Base-by-base conservation (phyloP, 805 yeast species). In the Zygosaccharomyces siamensis region DNA sequence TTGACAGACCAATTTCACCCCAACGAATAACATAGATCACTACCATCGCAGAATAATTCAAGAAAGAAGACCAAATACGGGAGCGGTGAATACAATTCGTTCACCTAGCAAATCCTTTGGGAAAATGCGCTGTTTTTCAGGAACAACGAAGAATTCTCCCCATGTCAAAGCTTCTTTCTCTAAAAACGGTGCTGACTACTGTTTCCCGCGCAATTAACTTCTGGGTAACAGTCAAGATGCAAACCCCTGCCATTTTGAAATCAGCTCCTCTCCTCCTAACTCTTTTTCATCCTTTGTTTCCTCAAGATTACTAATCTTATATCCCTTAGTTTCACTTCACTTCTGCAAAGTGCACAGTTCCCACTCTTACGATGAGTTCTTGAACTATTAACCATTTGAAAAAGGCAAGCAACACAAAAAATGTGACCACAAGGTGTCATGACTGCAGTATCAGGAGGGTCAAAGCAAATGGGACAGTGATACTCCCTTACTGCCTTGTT, bases 351-450 rank as follows among this genome's bases (percentile, higher is more conserved):
- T 7, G 77, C 70, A 58, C 79, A 74, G 8, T 68, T 69, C 0
- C 76, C 77, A 40, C 58, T 56, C 11, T 49, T 54, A 40, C 61
- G 61, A 20, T 58, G 64, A 36, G 59, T 65, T 57, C 69, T 74
- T 33, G 79, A 79, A 56, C 70, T 72, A 10, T 77, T 75, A 30
- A 77, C 73, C 61, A 75, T 75, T 51, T 70, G 67, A 51, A 75
- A 79, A 4, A 77, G 66, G 58, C 84, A 80, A 24, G 73, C 74
- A 5, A 73, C 68, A 56, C 85, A 80, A 55, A 74, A 79, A 2
- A 76, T 65, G 59, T 80, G 85, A 0, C 85, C 85, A 63, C 85
- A 80, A 0, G 77, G 75, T 3, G 79, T 69, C 14, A 75, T 74
- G 27, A 73, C 70, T 1, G 82, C 74, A 5, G 66, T 56, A 12